Percentiles rank a stretch among this genome's conserved stretches.
Conservation (phyloP, 352 stramenopile species). For the Phytophthora megakarya region DNA sequence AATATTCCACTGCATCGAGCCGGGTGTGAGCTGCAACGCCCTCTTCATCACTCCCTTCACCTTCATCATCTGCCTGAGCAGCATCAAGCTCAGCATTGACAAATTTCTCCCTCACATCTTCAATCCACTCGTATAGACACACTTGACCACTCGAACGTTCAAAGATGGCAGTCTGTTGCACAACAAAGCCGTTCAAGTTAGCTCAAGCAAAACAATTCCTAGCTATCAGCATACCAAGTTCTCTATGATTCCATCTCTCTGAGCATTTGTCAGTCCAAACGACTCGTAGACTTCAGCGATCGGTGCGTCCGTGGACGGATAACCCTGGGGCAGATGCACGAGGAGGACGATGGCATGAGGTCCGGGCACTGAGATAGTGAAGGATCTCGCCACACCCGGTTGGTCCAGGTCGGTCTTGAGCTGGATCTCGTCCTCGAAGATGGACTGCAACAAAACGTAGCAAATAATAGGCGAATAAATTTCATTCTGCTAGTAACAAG, state of each 20-base stretch:
- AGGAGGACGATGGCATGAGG: conserved; percentile 69
- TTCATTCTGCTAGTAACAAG: neutral
- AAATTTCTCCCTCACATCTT: conserved; percentile 79
- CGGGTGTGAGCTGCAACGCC: conserved; percentile 3
- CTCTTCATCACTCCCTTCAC: conserved; percentile 20
- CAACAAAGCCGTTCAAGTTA: neutral
- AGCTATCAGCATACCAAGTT: conserved; percentile 48
- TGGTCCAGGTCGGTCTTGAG: conserved; percentile 59
- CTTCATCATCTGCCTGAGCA: conserved; percentile 15
- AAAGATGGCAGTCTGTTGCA: conserved; percentile 56
- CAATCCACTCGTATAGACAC: conserved; percentile 89
- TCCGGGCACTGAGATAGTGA: conserved; percentile 65
- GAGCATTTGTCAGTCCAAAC: conserved; percentile 72
- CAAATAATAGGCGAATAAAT: neutral
- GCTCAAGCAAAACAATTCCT: neutral
- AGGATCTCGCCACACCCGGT: conserved; percentile 45
- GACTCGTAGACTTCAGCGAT: conserved; percentile 85
- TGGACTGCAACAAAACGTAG: conserved; percentile 48
- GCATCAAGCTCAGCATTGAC: conserved; percentile 46
- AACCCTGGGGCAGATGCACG: conserved; percentile 72
- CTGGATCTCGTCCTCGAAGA: conserved; percentile 74
- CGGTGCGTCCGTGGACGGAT: conserved; percentile 69
- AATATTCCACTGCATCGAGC: conserved; percentile 40
- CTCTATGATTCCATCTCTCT: conserved; percentile 66
- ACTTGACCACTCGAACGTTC: conserved; percentile 76